Evolutionary conservation across 371 early-diverging fungal species (phyloP), one percentile per base, ranked within the genome.

Genomic region (Saksenaea oblongispora): DNA sequence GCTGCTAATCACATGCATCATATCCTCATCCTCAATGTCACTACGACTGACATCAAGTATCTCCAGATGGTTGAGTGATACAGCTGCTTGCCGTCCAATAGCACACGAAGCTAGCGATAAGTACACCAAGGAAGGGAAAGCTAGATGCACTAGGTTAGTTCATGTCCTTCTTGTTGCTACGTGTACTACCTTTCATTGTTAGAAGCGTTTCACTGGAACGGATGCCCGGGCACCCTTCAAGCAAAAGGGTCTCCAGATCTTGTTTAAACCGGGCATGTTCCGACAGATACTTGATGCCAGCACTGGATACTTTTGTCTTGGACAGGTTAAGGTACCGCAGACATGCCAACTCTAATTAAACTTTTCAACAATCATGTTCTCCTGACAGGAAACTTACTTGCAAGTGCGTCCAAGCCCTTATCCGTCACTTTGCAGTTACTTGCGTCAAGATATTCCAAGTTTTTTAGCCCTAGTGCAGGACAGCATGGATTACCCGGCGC

Each of bases 341-440:
- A 11, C 63, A 36, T 5, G 61, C 42, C 13, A 80, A 57, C 27
- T 57, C 80, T 77, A 58, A 2, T 39, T 35, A 17, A 34, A 44
- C 15, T 18, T 17, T 1, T 68, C 10, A 56, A 34, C 27, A n/a
- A 51, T 8, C 10, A 22, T 0, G 14, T 37, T 58, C 37, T 51
- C 53, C 37, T 53, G 27, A 47, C 10, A 47, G 51, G 51, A 22
- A 4, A 42, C 61, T 47, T 74, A 76, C 80, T 67, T 28, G 68
- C 63, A n/a, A 80, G 28, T 1, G 69, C 65, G 34, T 58, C 44
- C 14, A 75, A 54, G 10, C 77, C 72, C 56, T 75, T 76, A 58
- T 80, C 77, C 5, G 80, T 76, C 5, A 75, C 36, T 54, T 80
- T 80, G 58, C 80, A 80, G 35, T 80, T 73, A 41, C 66, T 77